These are phyloP conservation scores for Fennellomyces sp. DNA, from an alignment of 371 early-diverging fungal species.

Conservation along the genomic window DNA sequence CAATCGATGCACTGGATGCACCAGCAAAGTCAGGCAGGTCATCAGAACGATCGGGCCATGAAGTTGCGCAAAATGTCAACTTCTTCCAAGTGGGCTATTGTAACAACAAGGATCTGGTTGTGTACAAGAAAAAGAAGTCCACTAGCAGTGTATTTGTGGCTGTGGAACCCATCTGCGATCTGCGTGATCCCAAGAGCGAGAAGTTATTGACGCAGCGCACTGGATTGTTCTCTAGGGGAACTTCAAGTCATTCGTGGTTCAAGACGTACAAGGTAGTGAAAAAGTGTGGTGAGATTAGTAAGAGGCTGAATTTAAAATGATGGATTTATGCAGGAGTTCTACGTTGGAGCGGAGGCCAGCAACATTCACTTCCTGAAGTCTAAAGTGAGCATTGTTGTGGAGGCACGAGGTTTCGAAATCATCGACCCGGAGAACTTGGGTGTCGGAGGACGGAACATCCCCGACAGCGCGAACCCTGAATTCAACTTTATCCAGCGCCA, in stretches of 20 bases:
- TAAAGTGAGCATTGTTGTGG: conserved; percentile 82
- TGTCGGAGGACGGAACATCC: conserved; percentile 54
- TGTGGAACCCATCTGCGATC: conserved; percentile 42
- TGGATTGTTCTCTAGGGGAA: conserved; percentile 43
- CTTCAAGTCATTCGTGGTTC: conserved; percentile 46
- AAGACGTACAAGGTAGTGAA: conserved; percentile 35
- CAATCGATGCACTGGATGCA: conserved; percentile 57
- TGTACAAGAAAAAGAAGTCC: conserved; percentile 56
- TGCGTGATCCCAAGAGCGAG: conserved; percentile 44
- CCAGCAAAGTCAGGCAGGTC: conserved; percentile 43
- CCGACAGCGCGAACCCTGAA: conserved; percentile 79
- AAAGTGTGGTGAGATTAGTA: not conserved
- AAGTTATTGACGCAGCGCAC: conserved; percentile 35
- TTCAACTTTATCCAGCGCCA: conserved; percentile 83
- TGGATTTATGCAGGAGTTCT: conserved; percentile 63
- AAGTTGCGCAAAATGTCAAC: conserved; percentile 67
- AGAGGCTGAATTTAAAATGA: not conserved
- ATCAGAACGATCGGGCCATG: conserved; percentile 43
- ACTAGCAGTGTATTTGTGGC: conserved; percentile 49
- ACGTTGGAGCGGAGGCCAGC: conserved; percentile 79
- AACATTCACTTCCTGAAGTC: conserved; percentile 77
- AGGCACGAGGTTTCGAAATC: conserved; percentile 79
- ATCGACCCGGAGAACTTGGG: conserved; percentile 79
- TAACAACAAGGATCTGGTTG: conserved; percentile 62
- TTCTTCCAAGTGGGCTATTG: conserved; percentile 82